Base-by-base conservation (phyloP, 306 rosid species). In the Luffa aegyptiaca region DNA sequence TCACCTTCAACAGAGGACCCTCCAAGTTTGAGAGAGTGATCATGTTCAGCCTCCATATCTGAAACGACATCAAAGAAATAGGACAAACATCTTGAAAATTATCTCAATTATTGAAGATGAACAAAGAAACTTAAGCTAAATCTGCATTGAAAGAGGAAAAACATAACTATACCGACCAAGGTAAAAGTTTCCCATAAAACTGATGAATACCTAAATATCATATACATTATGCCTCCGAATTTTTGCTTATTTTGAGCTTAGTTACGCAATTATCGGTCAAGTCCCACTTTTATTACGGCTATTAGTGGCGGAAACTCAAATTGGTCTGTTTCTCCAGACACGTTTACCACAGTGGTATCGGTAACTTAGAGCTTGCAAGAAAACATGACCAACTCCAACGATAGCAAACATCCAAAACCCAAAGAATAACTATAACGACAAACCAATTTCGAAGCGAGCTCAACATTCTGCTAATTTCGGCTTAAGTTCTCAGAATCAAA, bases 21-120 rank as follows among this genome's bases (percentile, higher is more conserved):
- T 61, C 35, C 63, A 52, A 55, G 51, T 62, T 82, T 82, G 5
- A 80, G 83, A 78, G 91, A 84, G 16, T 59, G 66, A 31, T 65
- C 85, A 57, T 83, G 66, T 51, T 76, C 80, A 62, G 41, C 71
- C 36, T 83, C 87, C 92, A 89, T 86, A 80, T 80, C 74, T 79
- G 58, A 72, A 80, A 64, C 33, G 17, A 79, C 9, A n/a, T 55
- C n/a, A 55, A 64, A 35, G 52, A n/a, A 77, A 48, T 48, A 33
- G 1, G 35, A 31, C 26, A 48, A 21, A 68, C 3, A 70, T 46
- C 21, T 70, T 45, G 56, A 44, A 70, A 45, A 45, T 6, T 21
- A 57, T 4, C 35, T 73, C 77, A 48, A 26, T 6, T 48, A 20
- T 4, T 48, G 33, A 10, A 18, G 55, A 41, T 3, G 17, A 41